These are phyloP conservation scores for Fusarium praegraminearum DNA, from an alignment of 2,329 filamentous ascomycete species.

Conservation along the genomic window DNA sequence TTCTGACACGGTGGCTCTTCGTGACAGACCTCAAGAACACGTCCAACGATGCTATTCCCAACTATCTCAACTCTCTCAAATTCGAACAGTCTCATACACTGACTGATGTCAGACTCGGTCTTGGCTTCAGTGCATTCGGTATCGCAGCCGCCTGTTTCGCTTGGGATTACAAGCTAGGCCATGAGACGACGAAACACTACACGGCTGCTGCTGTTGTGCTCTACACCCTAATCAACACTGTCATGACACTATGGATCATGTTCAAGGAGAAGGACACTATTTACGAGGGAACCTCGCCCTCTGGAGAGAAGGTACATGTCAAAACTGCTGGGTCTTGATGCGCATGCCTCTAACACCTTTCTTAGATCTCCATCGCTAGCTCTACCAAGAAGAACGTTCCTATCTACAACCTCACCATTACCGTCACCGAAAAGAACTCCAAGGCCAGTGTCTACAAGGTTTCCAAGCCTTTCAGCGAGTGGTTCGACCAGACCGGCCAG, in stretches of 20 bases:
- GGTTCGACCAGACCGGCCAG: conserved; percentile 79
- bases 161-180: conserved; percentile 92
- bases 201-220: conserved; percentile 81
- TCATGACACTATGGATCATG: conserved; percentile 87
- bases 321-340: conserved; percentile 31
- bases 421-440: conserved; percentile 58
- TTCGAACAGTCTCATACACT: conserved; percentile 86
- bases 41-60: conserved; percentile 91
- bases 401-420: conserved; percentile 80
- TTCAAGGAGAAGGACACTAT: conserved; percentile 83
- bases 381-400: conserved; percentile 83
- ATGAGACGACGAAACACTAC: conserved; percentile 85
- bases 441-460: conserved; percentile 64
- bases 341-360: conserved; percentile 26
- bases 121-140: conserved; percentile 85
- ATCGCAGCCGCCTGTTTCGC: conserved; percentile 87
- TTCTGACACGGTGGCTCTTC: conserved; percentile 48
- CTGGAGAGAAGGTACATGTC: conserved; percentile 77
- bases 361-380: conserved; percentile 78
- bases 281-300: conserved; percentile 77
- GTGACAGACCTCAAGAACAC: conserved; percentile 91
- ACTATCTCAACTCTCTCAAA: conserved; percentile 89
- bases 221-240: conserved; percentile 83
- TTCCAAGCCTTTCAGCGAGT: conserved; percentile 74
- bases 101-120: conserved; percentile 81